A percentile compares a stretch with the other conserved stretches of the same genome.
Conservation (phyloP, 768 basidiomycete genomes). For the Mycena floridula region DNA sequence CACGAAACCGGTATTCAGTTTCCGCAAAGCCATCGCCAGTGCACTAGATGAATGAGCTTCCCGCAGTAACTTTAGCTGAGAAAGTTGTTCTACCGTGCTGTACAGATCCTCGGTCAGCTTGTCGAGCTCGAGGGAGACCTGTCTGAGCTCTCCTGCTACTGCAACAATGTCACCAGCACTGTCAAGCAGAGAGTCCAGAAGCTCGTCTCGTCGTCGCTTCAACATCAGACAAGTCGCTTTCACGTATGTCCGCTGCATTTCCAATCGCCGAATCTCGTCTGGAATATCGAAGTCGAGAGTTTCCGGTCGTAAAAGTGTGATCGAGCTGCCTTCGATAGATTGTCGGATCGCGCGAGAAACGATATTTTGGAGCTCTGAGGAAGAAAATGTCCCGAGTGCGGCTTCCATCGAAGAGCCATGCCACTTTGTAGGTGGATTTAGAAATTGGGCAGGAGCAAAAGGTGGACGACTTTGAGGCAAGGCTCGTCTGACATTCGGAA, state of each 20-base stretch:
- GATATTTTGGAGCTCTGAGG: slow-evolving; percentile 62
- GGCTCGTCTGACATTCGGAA: too few species aligned
- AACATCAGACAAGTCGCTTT: slow-evolving; percentile 57
- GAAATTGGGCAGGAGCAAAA: slow-evolving; percentile 55
- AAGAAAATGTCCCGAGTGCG: slow-evolving; percentile 81
- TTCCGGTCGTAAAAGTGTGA: slow-evolving; percentile 61
- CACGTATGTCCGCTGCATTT: slow-evolving; percentile 51
- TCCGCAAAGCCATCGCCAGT: slow-evolving; percentile 73
- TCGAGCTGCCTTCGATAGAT: slow-evolving; percentile 63
- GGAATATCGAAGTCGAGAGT: slow-evolving; percentile 60
- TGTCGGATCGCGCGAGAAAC: slow-evolving; percentile 72
- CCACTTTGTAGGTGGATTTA: slow-evolving; percentile 52
- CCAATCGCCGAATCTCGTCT: slow-evolving; percentile 53
- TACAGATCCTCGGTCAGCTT: slow-evolving; percentile 62
- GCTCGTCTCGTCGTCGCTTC: slow-evolving; percentile 42
- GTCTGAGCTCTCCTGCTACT: slow-evolving; percentile 55
- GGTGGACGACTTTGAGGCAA: too few species aligned
- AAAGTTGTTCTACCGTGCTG: slow-evolving; percentile 52
- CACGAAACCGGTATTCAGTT: slow-evolving; percentile 68
- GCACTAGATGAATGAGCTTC: slow-evolving; percentile 71
- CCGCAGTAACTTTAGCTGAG: slow-evolving; percentile 54
- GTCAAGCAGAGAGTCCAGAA: slow-evolving; percentile 45
- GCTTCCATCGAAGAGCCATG: slow-evolving; percentile 74
- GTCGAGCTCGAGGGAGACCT: slow-evolving; percentile 50
- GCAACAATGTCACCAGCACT: slow-evolving; percentile 28